phyloP scores from a whole-genome alignment of 495 filamentous ascomycete genomes.

The Tuber brumale region DNA sequence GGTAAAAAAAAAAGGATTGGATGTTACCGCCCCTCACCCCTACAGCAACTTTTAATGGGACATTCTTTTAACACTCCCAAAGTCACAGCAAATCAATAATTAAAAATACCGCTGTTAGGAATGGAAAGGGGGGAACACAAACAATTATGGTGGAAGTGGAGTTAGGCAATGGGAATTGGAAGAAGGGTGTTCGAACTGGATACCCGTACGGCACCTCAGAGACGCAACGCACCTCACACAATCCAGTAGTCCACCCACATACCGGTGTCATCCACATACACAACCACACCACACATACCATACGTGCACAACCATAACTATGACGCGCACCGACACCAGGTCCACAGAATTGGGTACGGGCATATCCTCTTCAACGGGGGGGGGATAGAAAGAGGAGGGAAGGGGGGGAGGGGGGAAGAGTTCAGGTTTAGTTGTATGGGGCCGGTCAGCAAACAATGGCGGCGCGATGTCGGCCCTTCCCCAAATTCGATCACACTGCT shows the following conservation, averaged over 20 bases:
- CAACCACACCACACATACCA: not conserved
- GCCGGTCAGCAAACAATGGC: constrained; percentile 34
- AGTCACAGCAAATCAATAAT: not conserved
- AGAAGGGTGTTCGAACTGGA: not conserved
- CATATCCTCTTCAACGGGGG: constrained; percentile 36
- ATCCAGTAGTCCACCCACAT: not conserved
- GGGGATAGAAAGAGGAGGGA: not conserved
- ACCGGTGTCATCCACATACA: not conserved
- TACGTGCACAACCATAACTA: constrained; percentile 25
- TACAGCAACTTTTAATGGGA: not conserved
- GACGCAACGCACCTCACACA: constrained; percentile 3
- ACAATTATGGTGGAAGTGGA: not conserved
- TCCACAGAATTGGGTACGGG: constrained; percentile 36
- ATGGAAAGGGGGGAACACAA: not conserved
- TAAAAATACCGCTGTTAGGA: not conserved
- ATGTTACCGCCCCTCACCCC: not conserved
- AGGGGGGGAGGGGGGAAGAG: not conserved
- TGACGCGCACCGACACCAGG: constrained; percentile 38
- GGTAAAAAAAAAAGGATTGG: not conserved
- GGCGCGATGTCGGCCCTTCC: constrained; percentile 29
- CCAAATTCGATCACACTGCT: constrained; percentile 20
- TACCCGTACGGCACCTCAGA: not conserved
- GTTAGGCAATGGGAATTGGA: constrained; percentile 5
- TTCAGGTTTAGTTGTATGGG: constrained; percentile 18
- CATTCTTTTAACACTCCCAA: not conserved